Base-by-base conservation (phyloP, 495 filamentous ascomycete species). In the Aspergillus baeticus region DNA sequence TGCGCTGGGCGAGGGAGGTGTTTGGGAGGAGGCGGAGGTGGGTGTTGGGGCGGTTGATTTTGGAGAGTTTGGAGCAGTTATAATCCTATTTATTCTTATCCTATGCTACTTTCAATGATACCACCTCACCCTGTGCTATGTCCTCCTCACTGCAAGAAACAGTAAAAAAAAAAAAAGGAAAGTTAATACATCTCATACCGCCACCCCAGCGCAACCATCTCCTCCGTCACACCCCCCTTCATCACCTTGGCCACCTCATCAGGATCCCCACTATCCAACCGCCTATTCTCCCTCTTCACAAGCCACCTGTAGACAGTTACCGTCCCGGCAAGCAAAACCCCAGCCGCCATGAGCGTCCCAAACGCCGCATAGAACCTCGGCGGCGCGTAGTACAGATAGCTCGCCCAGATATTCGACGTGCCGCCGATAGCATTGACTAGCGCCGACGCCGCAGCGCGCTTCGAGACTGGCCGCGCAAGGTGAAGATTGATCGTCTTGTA, bases 171-270 rank as follows among this genome's bases (percentile, higher is more conserved):
- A n/a, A n/a, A n/a, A n/a, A n/a, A n/a, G n/a, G n/a, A n/a, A n/a
- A 21, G 45, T 67, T 51, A 76, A 51, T 69, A 74, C 67, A 72
- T 72, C 52, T 74, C 71, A 55, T 76, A 76, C n/a, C 71, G 63
- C 73, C 71, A 76, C 18, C 57, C 54, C 5, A 76, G 48, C 15
- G 64, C 62, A n/a, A 76, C 61, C 71, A 72, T 72, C 49, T 76
- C 71, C 46, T 71, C 62, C 0, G 71, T 76, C 6, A 74, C 73
- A 13, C 73, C 73, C 11, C 65, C 66, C 63, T 67, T 72, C 13
- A 71, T 58, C 2, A 63, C 73, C 60, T 68, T 69, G 0, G 58
- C 65, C 44, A 71, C 66, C 54, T 68, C 23, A 21, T 56, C 65
- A 1, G 58, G 60, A 29, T 70, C 63, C 20, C 68, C 67, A 2